phyloP scores from a whole-genome alignment of 2,329 filamentous ascomycete species.

The Teratosphaeriaceae sp. region DNA sequence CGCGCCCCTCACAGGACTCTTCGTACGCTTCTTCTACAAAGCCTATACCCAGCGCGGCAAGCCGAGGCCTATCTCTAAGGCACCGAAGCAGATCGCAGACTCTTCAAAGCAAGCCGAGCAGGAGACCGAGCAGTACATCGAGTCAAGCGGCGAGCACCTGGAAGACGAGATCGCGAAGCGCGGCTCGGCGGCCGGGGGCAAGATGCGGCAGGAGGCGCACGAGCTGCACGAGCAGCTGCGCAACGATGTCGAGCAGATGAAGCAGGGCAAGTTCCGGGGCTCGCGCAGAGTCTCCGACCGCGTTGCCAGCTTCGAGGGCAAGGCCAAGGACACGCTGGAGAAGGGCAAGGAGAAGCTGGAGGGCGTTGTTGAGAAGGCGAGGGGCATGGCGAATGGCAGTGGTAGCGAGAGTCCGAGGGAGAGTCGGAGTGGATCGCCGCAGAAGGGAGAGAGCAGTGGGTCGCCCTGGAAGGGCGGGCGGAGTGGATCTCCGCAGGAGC shows the following conservation, averaged over 20 bases:
- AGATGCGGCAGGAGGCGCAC: constrained; percentile 6
- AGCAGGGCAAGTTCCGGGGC: constrained; percentile 22
- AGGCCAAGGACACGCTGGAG: constrained; percentile 14
- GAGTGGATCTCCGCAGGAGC: too few relatives aligned
- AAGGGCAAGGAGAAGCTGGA: constrained; percentile 16
- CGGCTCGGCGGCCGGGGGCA: constrained; percentile 19
- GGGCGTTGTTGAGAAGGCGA: constrained; percentile 9
- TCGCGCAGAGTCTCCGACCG: constrained; percentile 20
- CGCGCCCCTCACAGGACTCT: constrained; percentile 72
- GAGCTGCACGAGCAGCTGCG: constrained; percentile 12
- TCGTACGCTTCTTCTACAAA: constrained; percentile 80
- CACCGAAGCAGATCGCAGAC: constrained; percentile 29
- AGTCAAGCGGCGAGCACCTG: constrained; percentile 31
- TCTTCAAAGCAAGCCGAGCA: constrained; percentile 33
- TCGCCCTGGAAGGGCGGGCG: too few relatives aligned
- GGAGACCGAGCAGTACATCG: constrained; percentile 34
- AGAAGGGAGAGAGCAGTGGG: constrained; percentile 4
- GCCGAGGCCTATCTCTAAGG: constrained; percentile 36
- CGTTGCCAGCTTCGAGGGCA: constrained; percentile 19
- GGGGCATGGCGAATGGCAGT: constrained; percentile 6
- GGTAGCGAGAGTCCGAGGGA: constrained; percentile 4
- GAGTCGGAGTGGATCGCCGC: constrained; percentile 3
- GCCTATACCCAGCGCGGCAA: constrained; percentile 65
- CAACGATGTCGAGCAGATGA: constrained; percentile 19
- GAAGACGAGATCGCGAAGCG: constrained; percentile 20